Evolutionary conservation across 2,329 filamentous ascomycete genomes (phyloP).

Genomic region (Alternaria incomplexa): DNA sequence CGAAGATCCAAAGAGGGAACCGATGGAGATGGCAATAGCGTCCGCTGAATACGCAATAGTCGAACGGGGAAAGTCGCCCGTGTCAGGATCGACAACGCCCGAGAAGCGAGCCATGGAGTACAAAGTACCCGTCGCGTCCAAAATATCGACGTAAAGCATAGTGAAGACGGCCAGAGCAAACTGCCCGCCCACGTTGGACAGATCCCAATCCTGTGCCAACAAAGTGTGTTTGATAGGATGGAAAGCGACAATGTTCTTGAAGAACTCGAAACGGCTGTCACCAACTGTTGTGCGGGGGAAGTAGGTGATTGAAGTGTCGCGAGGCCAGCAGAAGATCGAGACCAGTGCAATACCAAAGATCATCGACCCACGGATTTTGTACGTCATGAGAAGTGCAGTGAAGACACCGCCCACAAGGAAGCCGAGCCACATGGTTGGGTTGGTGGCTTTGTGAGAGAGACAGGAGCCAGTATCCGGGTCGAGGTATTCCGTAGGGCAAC

Average conservation of each 20-base stretch:
- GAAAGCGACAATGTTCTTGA: conserved; percentile 85
- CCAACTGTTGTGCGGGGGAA: conserved; percentile 77
- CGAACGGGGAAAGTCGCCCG: conserved; percentile 88
- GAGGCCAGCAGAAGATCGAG: conserved; percentile 86
- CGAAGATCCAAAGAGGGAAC: conserved; percentile 76
- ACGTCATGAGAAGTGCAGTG: conserved; percentile 81
- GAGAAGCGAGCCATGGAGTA: conserved; percentile 91
- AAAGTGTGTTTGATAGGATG: conserved; percentile 75
- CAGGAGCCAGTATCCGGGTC: conserved; percentile 60
- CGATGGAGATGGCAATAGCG: conserved; percentile 79
- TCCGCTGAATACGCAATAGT: conserved; percentile 84
- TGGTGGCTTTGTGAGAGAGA: conserved; percentile 75
- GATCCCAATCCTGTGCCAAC: conserved; percentile 74
- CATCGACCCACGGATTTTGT: conserved; percentile 83
- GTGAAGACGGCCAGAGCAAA: conserved; percentile 86
- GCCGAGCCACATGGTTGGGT: conserved; percentile 83
- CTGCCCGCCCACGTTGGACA: conserved; percentile 71
- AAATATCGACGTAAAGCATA: conserved; percentile 88
- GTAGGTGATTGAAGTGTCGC: conserved; percentile 75
- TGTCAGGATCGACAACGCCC: conserved; percentile 78
- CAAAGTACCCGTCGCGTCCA: conserved; percentile 80
- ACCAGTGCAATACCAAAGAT: conserved; percentile 83
- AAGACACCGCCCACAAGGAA: conserved; percentile 85
- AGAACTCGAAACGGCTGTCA: conserved; percentile 78
- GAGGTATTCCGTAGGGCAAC: conserved; percentile 65